Percentiles rank a stretch among this genome's conserved stretches.
These are phyloP conservation scores for Debaryomycetaceae sp. DNA, from an alignment of 1,139 yeast species.

Conservation along the genomic window DNA sequence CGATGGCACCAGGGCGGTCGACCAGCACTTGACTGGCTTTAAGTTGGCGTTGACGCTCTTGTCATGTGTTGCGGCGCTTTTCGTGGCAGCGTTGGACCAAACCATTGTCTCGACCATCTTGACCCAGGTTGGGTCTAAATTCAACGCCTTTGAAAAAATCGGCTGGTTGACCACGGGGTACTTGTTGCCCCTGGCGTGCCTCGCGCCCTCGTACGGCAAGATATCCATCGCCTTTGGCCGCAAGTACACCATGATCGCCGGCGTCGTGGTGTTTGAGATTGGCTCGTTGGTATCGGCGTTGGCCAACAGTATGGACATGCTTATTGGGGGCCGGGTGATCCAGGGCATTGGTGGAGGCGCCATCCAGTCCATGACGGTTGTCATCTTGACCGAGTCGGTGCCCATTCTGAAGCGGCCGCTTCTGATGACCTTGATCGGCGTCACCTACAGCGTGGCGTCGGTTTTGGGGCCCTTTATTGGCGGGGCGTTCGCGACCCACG, in stretches of 20 bases:
- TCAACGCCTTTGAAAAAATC: conserved; percentile 48
- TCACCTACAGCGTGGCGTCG: conserved; percentile 52
- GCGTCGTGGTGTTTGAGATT: conserved; percentile 52
- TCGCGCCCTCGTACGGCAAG: conserved; percentile 60
- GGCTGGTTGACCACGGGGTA: conserved; percentile 64
- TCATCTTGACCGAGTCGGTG: conserved; percentile 57
- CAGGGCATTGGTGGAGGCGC: conserved; percentile 78
- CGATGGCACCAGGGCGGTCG: conserved; percentile 48
- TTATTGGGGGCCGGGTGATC: conserved; percentile 67
- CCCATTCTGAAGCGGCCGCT: conserved; percentile 57
- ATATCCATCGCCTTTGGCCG: conserved; percentile 60
- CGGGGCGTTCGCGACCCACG: conserved; percentile 58
- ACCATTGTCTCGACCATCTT: conserved; percentile 61
- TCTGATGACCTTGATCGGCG: conserved; percentile 45
- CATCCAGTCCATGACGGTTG: conserved; percentile 53
- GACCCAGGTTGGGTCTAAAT: conserved; percentile 50
- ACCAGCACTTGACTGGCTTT: conserved; percentile 45
- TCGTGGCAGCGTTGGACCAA: conserved; percentile 63
- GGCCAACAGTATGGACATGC: conserved; percentile 51
- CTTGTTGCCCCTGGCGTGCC: conserved; percentile 54
- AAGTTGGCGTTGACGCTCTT: conserved; percentile 36
- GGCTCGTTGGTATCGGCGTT: conserved; percentile 63
- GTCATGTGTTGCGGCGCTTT: conserved; percentile 47
- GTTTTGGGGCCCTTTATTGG: conserved; percentile 66
- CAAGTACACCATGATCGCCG: conserved; percentile 44